Evolutionary conservation across 78 protist genomes (phyloP), one percentile per base, ranked within the genome.

Genomic region (Dictyostelium intermedium): DNA sequence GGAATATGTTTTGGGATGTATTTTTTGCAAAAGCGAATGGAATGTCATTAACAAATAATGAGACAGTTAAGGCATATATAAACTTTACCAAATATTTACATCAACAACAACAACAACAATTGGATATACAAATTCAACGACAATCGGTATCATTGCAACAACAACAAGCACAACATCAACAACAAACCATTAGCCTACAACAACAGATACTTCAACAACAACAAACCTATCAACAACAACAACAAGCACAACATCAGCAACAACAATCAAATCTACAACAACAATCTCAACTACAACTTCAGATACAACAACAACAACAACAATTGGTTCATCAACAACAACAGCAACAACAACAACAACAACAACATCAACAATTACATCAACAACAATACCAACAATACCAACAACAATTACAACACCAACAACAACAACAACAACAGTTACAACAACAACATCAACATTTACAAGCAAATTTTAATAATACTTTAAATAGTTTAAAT

Each of bases 1-100:
- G 85, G 85, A 35, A 27, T 30, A 37, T 80, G 60, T 80, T 80
- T 80, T 80, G 85, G 85, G 85, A 80, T 43, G 60, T 80, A 13
- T 80, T 35, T 53, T 32, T 20, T 23, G 85, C 70, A 50, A 43
- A 80, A 16, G 27, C 81, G 20, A 37, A 35, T 78, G 83, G 85
- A 53, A n/a, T 25, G 23, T 11, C 30, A 18, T 14, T 25, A 32
- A 30, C 66, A 50, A 41, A 80, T 50, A 13, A 25, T 11, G 85
- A 80, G 10, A 35, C 32, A 23, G 60, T 80, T 47, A 80, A 80
- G 27, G 39, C 80, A 6, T 35, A 35, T 35, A 73, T 35, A 35
- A 35, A 30, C 45, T 35, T 35, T 7, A 73, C 53, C n/a, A 73
- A 73, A 20, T 73, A 30, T 73, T 73, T 35, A 73, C 85, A 80